These are phyloP conservation scores for Talaromyces stipitatus DNA, from an alignment of 495 filamentous ascomycete species.

Conservation along the genomic window DNA sequence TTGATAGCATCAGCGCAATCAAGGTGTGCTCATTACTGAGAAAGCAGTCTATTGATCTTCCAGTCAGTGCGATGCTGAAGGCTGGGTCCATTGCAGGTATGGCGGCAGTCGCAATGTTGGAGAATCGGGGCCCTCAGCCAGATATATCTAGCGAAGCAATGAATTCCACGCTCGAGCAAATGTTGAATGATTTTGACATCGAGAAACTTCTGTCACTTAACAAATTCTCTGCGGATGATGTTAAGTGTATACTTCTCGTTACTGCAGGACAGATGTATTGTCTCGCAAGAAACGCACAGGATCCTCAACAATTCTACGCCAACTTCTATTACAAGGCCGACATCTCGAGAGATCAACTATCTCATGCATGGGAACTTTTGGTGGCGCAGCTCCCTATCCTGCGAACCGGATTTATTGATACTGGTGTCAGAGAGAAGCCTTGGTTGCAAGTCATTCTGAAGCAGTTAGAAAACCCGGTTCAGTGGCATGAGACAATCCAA, in stretches of 20 bases:
- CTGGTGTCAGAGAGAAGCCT: constrained; percentile 8
- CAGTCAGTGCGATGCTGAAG: constrained; percentile 28
- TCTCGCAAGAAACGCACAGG: constrained; percentile 23
- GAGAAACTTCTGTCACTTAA: constrained; percentile 11
- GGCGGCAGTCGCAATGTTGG: constrained; percentile 12
- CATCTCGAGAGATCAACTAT: constrained; percentile 12
- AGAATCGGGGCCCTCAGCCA: background rate
- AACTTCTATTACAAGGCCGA: constrained; percentile 20
- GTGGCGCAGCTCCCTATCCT: constrained; percentile 17
- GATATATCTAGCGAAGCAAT: constrained; percentile 1
- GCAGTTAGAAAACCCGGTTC: constrained; percentile 12
- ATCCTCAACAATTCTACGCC: constrained; percentile 23
- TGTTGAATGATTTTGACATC: constrained; percentile 14
- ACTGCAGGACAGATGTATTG: constrained; percentile 28
- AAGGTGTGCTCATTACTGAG: constrained; percentile 28
- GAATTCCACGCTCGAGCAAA: constrained; percentile 9
- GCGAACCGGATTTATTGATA: constrained; percentile 24
- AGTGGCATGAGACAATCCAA: constrained; percentile 16
- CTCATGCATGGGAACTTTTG: constrained; percentile 20
- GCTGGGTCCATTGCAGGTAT: constrained; percentile 27
- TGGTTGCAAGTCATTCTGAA: constrained; percentile 21
- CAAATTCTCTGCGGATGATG: constrained; percentile 11
- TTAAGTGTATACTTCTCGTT: constrained; percentile 15
- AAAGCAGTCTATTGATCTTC: constrained; percentile 20
- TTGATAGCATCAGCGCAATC: constrained; percentile 78